A percentile compares a stretch with the other conserved stretches of the same genome.
These are phyloP conservation scores for Tricholoma hemisulphureum DNA, from an alignment of 768 basidiomycete genomes.

Conservation along the genomic window DNA sequence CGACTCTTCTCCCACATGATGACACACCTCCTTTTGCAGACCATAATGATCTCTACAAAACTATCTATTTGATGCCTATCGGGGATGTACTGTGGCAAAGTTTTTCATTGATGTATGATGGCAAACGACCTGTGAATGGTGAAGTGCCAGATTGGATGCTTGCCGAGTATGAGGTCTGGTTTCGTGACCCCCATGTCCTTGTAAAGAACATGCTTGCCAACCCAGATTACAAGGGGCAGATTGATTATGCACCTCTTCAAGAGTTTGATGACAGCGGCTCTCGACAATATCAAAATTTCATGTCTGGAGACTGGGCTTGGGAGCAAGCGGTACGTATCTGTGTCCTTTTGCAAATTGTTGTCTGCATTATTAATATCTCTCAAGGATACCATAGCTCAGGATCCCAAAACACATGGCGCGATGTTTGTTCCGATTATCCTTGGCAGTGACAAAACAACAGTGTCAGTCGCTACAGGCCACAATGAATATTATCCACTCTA, in stretches of 20 bases:
- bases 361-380: background rate
- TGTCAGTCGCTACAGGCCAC: constrained; percentile 20
- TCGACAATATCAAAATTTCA: constrained; percentile 18
- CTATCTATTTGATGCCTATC: constrained; percentile 32
- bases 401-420: constrained; percentile 11
- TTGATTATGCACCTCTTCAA: constrained; percentile 32
- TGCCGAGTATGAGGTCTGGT: constrained; percentile 30
- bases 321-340: constrained; percentile 15
- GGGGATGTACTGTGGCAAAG: constrained; percentile 38
- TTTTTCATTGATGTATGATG: constrained; percentile 28
- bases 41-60: constrained; percentile 28
- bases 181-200: constrained; percentile 31
- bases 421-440: constrained; percentile 22
- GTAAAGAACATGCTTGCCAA: constrained; percentile 33
- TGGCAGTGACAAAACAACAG: constrained; percentile 27
- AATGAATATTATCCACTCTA: constrained; percentile 20
- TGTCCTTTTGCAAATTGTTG: background rate
- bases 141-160: constrained; percentile 32
- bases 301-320: constrained; percentile 26
- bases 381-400: constrained; percentile 9
- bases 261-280: constrained; percentile 16
- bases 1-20: too few relatives aligned
- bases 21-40: constrained; percentile 29
- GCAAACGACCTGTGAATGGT: constrained; percentile 16
- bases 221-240: constrained; percentile 30